These are phyloP conservation scores for Gilbertella persicaria DNA, from an alignment of 371 early-diverging fungal genomes.

Conservation along the genomic window DNA sequence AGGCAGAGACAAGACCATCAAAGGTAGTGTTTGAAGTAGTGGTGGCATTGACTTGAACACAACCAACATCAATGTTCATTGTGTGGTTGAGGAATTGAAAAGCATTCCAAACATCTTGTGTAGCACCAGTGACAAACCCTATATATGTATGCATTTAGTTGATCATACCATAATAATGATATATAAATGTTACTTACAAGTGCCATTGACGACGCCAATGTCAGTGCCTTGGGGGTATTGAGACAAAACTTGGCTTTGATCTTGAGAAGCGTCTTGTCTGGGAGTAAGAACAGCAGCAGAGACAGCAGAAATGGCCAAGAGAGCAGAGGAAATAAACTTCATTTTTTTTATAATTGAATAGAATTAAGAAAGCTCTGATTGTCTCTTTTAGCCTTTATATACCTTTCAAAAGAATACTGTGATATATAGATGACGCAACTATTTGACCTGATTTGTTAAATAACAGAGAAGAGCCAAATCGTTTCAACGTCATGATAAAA, in stretches of 20 bases:
- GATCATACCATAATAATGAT: not conserved
- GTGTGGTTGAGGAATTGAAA: conserved; percentile 4
- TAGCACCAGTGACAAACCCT: conserved; percentile 27
- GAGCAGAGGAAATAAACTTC: conserved; percentile 19
- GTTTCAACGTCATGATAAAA: conserved; percentile 14
- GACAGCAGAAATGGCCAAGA: conserved; percentile 15
- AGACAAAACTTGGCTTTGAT: conserved; percentile 4
- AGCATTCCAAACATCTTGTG: conserved; percentile 15
- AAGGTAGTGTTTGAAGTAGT: conserved; percentile 11
- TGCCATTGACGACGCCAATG: conserved; percentile 17
- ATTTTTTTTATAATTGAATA: conserved; percentile 2
- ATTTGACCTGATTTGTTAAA: conserved; percentile 4
- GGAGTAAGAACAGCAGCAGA: conserved; percentile 11
- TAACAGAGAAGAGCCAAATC: not conserved
- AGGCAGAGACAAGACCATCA: conserved; percentile 13
- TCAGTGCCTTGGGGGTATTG: conserved; percentile 12
- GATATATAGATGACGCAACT: conserved; percentile 3
- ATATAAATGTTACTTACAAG: conserved; percentile 19
- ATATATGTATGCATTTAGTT: not conserved
- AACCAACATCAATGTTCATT: conserved; percentile 15
- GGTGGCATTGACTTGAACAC: conserved; percentile 17
- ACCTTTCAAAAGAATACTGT: conserved; percentile 1
- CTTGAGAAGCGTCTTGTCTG: conserved; percentile 16
- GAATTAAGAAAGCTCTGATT: not conserved
- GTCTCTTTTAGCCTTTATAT: not conserved